phyloP scores from a whole-genome alignment of 1,284 basidiomycete genomes.

The Fomes fomentarius region DNA sequence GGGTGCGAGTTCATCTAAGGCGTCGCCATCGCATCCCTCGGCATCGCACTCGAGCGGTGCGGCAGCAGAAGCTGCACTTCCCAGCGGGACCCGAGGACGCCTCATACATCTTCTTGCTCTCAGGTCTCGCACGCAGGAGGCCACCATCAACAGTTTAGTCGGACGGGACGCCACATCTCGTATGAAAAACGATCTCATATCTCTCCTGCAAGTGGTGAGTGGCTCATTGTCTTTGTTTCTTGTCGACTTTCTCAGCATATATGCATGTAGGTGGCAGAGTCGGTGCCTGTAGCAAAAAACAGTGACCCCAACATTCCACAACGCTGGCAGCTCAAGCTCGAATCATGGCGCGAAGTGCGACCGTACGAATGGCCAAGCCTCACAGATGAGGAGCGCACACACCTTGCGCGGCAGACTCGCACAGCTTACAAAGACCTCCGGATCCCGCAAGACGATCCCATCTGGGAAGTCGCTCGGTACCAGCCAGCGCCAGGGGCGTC shows the following conservation, averaged over 20 bases:
- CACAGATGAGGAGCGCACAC: conserved; percentile 45
- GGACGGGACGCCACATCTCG: conserved; percentile 18
- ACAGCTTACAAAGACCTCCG: conserved; percentile 47
- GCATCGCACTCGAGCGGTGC: conserved; percentile 14
- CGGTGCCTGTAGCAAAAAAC: conserved; percentile 36
- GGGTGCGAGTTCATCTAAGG: not conserved
- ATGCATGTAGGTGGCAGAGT: conserved; percentile 52
- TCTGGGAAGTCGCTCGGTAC: conserved; percentile 51
- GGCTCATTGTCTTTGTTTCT: not conserved
- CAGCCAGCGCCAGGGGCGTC: conserved; percentile 19
- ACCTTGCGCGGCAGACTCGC: conserved; percentile 53
- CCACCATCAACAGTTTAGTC: conserved; percentile 25
- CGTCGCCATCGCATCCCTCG: not conserved
- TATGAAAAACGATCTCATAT: conserved; percentile 20
- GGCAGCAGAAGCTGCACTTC: not conserved
- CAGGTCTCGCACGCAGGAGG: conserved; percentile 46
- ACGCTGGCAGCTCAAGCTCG: conserved; percentile 55
- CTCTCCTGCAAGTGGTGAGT: conserved; percentile 53
- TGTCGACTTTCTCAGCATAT: conserved; percentile 1
- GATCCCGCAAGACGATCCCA: conserved; percentile 57
- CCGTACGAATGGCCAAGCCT: conserved; percentile 63
- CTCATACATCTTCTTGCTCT: conserved; percentile 60
- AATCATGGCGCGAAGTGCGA: conserved; percentile 66
- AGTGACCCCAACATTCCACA: conserved; percentile 39
- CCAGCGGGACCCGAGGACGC: conserved; percentile 39